Evolutionary conservation across 129 eudicot genomes (phyloP).

Genomic region (Rutidosis leptorrhynchoides): DNA sequence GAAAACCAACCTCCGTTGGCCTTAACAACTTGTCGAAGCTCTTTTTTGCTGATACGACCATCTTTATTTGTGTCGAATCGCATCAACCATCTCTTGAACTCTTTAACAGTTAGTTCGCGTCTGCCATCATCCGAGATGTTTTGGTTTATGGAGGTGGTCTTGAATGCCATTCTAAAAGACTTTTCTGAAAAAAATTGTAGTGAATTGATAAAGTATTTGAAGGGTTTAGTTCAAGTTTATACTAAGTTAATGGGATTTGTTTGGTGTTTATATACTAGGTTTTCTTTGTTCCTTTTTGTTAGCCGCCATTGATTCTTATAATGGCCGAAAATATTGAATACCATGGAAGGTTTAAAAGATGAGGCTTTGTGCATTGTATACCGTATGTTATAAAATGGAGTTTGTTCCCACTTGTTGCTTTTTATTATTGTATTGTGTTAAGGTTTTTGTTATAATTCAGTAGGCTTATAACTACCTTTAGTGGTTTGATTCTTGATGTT

Average conservation of each 20-base stretch:
- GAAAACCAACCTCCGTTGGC: slow-evolving; percentile 50
- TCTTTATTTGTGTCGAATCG: slow-evolving; percentile 38
- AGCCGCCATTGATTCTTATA: slow-evolving; percentile 21
- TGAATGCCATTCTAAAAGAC: slow-evolving; percentile 33
- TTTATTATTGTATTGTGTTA: not conserved
- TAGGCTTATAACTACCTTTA: no score
- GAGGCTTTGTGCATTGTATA: slow-evolving; percentile 20
- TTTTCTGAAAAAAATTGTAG: not conserved
- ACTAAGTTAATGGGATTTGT: not conserved
- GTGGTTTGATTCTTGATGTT: no score
- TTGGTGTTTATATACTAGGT: not conserved
- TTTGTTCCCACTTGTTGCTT: not conserved
- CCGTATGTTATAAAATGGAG: not conserved
- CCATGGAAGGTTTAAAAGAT: slow-evolving; percentile 4
- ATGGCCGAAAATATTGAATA: slow-evolving; percentile 35
- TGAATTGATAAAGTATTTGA: not conserved
- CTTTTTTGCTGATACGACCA: slow-evolving; percentile 37
- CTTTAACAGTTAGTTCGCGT: slow-evolving; percentile 41
- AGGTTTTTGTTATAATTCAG: no score
- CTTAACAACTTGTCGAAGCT: slow-evolving; percentile 34
- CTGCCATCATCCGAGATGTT: slow-evolving; percentile 31
- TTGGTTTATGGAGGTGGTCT: slow-evolving; percentile 10
- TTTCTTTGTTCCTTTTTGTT: not conserved
- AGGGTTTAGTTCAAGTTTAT: slow-evolving; percentile 11
- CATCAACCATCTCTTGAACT: slow-evolving; percentile 47